These are phyloP conservation scores for Globisporangium paroecandrum DNA, from an alignment of 352 stramenopile species.

Conservation along the genomic window DNA sequence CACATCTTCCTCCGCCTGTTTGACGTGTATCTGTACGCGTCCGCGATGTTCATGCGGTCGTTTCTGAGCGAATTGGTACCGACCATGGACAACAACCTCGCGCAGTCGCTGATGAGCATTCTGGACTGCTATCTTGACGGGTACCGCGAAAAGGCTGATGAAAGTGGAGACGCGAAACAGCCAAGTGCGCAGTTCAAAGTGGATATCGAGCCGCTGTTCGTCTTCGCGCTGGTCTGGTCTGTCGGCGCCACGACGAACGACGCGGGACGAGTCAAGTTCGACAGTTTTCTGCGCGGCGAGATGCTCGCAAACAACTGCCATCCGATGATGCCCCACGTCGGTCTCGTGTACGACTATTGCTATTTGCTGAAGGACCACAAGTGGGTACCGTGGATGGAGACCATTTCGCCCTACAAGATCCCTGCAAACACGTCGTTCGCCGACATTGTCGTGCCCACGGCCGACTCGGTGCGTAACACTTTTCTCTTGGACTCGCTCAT, in stretches of 20 bases:
- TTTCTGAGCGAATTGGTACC: slow-evolving; percentile 89
- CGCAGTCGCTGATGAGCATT: slow-evolving; percentile 89
- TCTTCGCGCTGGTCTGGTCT: slow-evolving; percentile 93
- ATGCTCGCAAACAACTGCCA: slow-evolving; percentile 71
- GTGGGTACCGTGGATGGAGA: slow-evolving; percentile 94
- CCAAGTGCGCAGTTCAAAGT: slow-evolving; percentile 67
- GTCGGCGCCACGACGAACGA: slow-evolving; percentile 90
- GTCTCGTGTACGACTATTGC: slow-evolving; percentile 90
- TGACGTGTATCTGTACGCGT: slow-evolving; percentile 88
- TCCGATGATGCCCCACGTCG: slow-evolving; percentile 48
- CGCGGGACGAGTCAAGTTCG: slow-evolving; percentile 78
- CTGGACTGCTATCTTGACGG: slow-evolving; percentile 87
- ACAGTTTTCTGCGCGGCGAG: slow-evolving; percentile 85
- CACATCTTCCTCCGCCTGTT: slow-evolving; percentile 79
- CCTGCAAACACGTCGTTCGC: slow-evolving; percentile 70
- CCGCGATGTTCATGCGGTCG: slow-evolving; percentile 83
- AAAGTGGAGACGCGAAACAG: slow-evolving; percentile 38
- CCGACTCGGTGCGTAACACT: slow-evolving; percentile 92
- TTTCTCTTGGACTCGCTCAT: slow-evolving; percentile 89
- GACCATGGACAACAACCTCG: slow-evolving; percentile 92
- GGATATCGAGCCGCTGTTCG: slow-evolving; percentile 85
- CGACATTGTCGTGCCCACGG: slow-evolving; percentile 93
- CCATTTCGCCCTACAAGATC: slow-evolving; percentile 80
- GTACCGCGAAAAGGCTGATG: slow-evolving; percentile 58
- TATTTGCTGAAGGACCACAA: slow-evolving; percentile 86